phyloP scores from a whole-genome alignment of 148 eudicot genomes.

The Cornus controversa region DNA sequence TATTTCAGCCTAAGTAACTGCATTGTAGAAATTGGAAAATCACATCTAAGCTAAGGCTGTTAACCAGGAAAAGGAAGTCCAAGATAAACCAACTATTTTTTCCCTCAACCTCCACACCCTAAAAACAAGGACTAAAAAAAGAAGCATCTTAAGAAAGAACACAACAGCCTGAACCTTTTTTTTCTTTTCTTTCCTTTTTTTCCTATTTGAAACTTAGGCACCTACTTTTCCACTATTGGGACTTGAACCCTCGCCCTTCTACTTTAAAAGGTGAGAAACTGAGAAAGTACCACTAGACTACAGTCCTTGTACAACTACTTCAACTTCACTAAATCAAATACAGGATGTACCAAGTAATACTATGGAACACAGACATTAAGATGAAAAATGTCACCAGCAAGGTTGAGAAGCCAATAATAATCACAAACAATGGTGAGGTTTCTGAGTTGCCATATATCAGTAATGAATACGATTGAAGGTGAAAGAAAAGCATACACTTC shows the following conservation, averaged over 20 bases:
- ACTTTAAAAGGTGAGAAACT: no score
- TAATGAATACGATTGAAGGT: background rate
- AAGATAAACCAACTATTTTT: no score
- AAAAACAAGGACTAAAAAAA: background rate
- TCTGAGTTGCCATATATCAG: background rate
- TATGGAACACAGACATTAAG: background rate
- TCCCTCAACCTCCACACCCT: background rate
- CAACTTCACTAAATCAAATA: background rate
- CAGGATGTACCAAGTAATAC: background rate
- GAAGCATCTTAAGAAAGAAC: background rate
- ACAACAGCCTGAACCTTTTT: background rate
- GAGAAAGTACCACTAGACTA: no score
- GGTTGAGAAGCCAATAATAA: background rate
- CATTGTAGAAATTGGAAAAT: background rate
- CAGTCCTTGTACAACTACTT: no score
- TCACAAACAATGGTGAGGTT: background rate
- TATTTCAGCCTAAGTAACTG: background rate
- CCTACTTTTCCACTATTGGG: no score
- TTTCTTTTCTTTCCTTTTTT: no score
- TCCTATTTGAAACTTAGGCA: no score
- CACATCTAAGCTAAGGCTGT: background rate
- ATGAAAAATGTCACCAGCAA: background rate
- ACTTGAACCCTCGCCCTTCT: no score
- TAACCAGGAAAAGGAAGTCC: background rate
- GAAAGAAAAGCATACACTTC: background rate